Evolutionary conservation across 108 stramenopile species (phyloP).

Genomic region (Epithemia pelagica): DNA sequence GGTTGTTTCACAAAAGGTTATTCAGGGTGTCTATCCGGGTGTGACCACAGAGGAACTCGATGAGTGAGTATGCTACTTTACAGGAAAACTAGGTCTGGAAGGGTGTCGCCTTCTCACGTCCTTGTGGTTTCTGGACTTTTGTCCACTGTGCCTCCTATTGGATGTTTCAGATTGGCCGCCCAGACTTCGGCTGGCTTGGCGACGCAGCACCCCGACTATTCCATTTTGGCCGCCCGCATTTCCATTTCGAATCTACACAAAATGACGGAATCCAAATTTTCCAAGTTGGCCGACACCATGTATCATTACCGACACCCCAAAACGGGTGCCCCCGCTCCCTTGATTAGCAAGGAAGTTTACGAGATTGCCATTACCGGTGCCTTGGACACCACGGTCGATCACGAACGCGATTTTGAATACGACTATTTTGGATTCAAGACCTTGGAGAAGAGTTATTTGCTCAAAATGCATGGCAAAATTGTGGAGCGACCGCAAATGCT

Average conservation of each 20-base stretch:
- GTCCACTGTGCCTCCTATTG: not conserved
- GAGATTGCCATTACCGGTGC: constrained; percentile 76
- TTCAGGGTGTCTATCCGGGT: constrained; percentile 98
- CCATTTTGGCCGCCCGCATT: constrained; percentile 96
- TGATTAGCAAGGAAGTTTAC: constrained; percentile 77
- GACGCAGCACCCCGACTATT: constrained; percentile 98
- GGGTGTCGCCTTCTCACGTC: no score
- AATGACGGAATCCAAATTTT: constrained; percentile 87
- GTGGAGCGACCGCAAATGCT: constrained; percentile 98
- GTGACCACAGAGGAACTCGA: constrained; percentile 97
- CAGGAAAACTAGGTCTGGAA: no score
- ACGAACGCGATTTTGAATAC: constrained; percentile 92
- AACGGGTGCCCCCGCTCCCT: constrained; percentile 84
- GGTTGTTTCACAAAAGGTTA: constrained; percentile 95
- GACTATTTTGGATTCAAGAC: constrained; percentile 99
- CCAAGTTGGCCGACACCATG: constrained; percentile 76
- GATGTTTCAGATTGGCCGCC: constrained; percentile 77
- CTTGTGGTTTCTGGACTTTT: not conserved
- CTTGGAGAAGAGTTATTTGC: constrained; percentile 94
- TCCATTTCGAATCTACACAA: constrained; percentile 98
- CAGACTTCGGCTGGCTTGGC: constrained; percentile 98
- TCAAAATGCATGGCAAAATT: constrained; percentile 88
- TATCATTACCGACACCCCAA: constrained; percentile 87
- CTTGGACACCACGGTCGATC: constrained; percentile 80
- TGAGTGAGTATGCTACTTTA: constrained; percentile 58